Base-by-base conservation (phyloP, 2,329 filamentous ascomycete genomes). In the Septoria petroselini region DNA sequence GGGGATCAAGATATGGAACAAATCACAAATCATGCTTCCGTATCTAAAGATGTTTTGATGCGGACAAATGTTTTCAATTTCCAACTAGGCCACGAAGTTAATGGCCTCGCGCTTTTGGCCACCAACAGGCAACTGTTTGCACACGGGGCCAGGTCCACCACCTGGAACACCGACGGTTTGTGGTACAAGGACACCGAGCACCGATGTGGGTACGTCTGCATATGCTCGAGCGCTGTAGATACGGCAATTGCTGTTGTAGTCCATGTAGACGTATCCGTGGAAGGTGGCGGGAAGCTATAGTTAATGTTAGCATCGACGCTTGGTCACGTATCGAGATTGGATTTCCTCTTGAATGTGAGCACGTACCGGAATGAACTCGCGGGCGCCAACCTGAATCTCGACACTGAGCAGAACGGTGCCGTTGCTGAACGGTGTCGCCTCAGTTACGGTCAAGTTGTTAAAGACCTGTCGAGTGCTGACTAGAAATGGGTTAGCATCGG, bases 161-260 rank as follows among this genome's bases (percentile, higher is more conserved):
- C 19, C 14, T 6, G 48, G n/a, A 71, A 66, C 50, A 69, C 30
- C 31, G 12, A 35, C 18, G n/a, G n/a, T n/a, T n/a, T n/a, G n/a
- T 11, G 30, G 17, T 12, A 45, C 30, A 9, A 45, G 18, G 12
- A 25, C 9, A 11, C 14, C 21, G 30, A 45, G 21, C 17, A 45
- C 41, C 14, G 9, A 21, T 12, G 41, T 45, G 9, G 51, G 54
- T 9, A 57, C 30, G 3, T 48, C 39, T 6, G 51, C 51, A 19
- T 48, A 57, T 2, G 47, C 54, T 39, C 54, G 37, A 1, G 51
- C 54, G 8, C 30, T 7, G 30, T 57, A 57, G 40, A 57, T 57
- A 12, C 54, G 46, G 40, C 54, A 57, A 34, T 57, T 48, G 35
- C 17, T 27, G 31, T 54, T 52, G 48, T 51, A 54, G 31, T 57